phyloP scores from a whole-genome alignment of 257 asterid genomes.

The Dorcoceras hygrometricum region DNA sequence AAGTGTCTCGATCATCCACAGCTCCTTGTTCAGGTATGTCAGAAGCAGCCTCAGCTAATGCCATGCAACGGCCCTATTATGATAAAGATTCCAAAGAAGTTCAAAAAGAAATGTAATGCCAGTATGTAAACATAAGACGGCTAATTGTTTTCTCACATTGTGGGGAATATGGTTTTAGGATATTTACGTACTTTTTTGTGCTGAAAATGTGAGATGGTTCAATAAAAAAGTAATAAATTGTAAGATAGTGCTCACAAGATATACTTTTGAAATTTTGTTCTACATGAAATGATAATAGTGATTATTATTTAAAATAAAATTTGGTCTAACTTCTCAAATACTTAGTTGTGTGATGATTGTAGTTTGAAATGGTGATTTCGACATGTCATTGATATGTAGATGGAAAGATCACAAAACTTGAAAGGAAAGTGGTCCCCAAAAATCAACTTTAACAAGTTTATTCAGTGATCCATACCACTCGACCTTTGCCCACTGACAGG shows the following conservation, averaged over 20 bases:
- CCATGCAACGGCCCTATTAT: slow-evolving; percentile 68
- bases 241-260: too few species aligned
- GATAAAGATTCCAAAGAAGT: slow-evolving; percentile 22
- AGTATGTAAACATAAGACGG: neutral
- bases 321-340: neutral
- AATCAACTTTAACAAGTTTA: slow-evolving; percentile 7
- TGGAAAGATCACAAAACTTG: neutral
- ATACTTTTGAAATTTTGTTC: neutral
- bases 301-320: too few species aligned
- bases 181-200: neutral
- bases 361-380: neutral
- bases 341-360: neutral
- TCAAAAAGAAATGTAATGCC: slow-evolving; percentile 4
- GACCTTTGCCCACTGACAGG: slow-evolving; percentile 78
- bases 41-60: slow-evolving; percentile 84
- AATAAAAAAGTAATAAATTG: too few species aligned
- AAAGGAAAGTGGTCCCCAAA: slow-evolving; percentile 4
- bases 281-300: neutral
- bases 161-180: neutral
- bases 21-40: slow-evolving; percentile 97
- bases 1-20: slow-evolving; percentile 93
- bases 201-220: too few species aligned
- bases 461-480: slow-evolving; percentile 66
- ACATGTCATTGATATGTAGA: too few species aligned
- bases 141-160: too few species aligned